Evolutionary conservation across 2,329 filamentous ascomycete species (phyloP).

Genomic region (Arthrocladium fulminans): DNA sequence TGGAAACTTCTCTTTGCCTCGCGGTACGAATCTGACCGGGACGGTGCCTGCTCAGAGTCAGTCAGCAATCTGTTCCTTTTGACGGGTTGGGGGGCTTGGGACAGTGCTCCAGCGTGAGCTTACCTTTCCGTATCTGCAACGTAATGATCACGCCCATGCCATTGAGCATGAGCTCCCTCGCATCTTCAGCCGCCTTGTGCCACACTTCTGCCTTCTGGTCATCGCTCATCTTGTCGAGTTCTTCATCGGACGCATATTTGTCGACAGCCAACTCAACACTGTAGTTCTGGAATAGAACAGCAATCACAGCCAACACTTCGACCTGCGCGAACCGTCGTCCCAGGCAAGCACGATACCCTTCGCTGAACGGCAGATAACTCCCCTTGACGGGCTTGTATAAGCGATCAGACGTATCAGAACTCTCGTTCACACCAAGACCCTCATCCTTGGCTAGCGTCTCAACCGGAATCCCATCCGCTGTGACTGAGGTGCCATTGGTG

Average conservation of each 20-base stretch:
- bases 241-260: slow-evolving; percentile 46
- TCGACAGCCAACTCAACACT: slow-evolving; percentile 63
- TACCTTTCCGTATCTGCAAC: slow-evolving; percentile 55
- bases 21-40: slow-evolving; percentile 58
- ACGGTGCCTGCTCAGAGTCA: slow-evolving; percentile 37
- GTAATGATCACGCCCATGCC: slow-evolving; percentile 58
- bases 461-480: background rate
- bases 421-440: slow-evolving; percentile 44
- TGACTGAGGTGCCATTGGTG: slow-evolving; percentile 14
- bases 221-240: slow-evolving; percentile 44
- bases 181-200: slow-evolving; percentile 49
- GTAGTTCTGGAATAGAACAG: slow-evolving; percentile 47
- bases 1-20: slow-evolving; percentile 60
- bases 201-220: slow-evolving; percentile 48
- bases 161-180: slow-evolving; percentile 43
- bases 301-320: slow-evolving; percentile 46
- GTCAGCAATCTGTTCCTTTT: no score
- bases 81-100: background rate
- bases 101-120: background rate
- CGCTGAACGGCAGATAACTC: slow-evolving; percentile 49
- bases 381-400: slow-evolving; percentile 51
- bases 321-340: slow-evolving; percentile 50
- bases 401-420: slow-evolving; percentile 52
- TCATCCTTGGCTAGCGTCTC: slow-evolving; percentile 7
- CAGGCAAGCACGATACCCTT: slow-evolving; percentile 47